These are phyloP conservation scores for Mrakia gelida DNA, from an alignment of 768 basidiomycete genomes.

Conservation along the genomic window DNA sequence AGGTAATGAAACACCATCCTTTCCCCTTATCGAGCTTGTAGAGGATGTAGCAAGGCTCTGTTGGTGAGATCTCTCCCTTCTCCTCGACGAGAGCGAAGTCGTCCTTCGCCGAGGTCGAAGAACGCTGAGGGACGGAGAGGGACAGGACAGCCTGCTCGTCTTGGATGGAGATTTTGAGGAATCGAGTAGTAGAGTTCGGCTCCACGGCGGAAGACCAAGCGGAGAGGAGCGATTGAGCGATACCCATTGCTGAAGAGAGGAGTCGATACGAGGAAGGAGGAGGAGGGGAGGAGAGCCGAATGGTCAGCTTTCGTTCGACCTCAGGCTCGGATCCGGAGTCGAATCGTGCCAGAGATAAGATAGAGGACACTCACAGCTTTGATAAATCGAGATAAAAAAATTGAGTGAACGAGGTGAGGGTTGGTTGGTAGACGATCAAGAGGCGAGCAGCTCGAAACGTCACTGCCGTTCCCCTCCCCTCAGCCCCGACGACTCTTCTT, in stretches of 20 bases:
- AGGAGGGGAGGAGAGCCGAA: too few species aligned
- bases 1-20: slow-evolving; percentile 29
- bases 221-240: slow-evolving; percentile 28
- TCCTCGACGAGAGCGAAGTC: slow-evolving; percentile 29
- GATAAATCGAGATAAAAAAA: too few species aligned
- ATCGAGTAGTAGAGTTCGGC: slow-evolving; percentile 8
- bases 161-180: slow-evolving; percentile 26
- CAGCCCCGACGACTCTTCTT: neutral
- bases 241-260: slow-evolving; percentile 44
- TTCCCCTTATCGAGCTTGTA: slow-evolving; percentile 24
- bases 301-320: too few species aligned
- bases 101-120: slow-evolving; percentile 16
- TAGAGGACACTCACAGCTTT: too few species aligned
- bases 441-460: slow-evolving; percentile 18
- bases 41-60: slow-evolving; percentile 22
- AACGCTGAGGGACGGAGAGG: neutral
- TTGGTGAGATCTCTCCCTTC: slow-evolving; percentile 17
- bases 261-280: slow-evolving; percentile 31
- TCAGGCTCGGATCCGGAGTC: too few species aligned
- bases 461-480: neutral
- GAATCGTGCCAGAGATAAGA: too few species aligned
- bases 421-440: too few species aligned
- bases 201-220: slow-evolving; percentile 13
- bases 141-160: slow-evolving; percentile 28
- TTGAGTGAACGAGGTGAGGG: too few species aligned